Percentiles rank a stretch among this genome's conserved stretches.
These are phyloP conservation scores for Paspalum notatum DNA, from an alignment of 176 grass and related monocot species.

Conservation along the genomic window DNA sequence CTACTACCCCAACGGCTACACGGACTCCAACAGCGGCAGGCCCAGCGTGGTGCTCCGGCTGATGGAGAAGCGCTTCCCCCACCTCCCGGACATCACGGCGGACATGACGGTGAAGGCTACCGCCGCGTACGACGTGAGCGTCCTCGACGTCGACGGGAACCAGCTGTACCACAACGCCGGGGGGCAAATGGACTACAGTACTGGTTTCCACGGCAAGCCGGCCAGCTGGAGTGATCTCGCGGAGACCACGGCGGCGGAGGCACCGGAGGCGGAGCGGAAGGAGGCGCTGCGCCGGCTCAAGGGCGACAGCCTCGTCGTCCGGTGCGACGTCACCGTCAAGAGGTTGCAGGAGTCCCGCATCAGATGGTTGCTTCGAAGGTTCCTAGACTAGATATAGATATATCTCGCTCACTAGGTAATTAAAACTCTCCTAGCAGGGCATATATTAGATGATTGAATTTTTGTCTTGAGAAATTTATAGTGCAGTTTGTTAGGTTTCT, in stretches of 20 bases:
- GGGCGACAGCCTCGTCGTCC: not conserved
- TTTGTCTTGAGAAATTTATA: too few relatives aligned
- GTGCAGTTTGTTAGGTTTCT: too few relatives aligned
- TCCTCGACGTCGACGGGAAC: not conserved
- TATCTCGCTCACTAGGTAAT: too few relatives aligned
- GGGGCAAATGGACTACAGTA: not conserved
- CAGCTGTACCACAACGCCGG: not conserved
- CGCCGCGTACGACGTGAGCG: not conserved
- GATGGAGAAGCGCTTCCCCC: not conserved
- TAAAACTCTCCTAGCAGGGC: too few relatives aligned
- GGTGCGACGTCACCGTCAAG: not conserved
- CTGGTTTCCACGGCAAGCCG: not conserved
- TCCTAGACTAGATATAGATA: not conserved
- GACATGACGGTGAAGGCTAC: not conserved
- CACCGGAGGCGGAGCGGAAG: not conserved
- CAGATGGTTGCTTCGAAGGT: not conserved
- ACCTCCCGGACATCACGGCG: rapidly evolving
- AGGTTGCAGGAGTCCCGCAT: not conserved
- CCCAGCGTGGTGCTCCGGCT: not conserved
- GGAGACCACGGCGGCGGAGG: too few relatives aligned
- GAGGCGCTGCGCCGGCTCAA: not conserved
- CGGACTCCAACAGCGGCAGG: not conserved
- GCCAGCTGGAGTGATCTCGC: not conserved
- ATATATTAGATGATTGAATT: too few relatives aligned
- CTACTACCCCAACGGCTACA: not conserved